Evolutionary conservation across 257 asterid species (phyloP), one percentile per base, ranked within the genome.

Genomic region (Lycium ferocissimum): DNA sequence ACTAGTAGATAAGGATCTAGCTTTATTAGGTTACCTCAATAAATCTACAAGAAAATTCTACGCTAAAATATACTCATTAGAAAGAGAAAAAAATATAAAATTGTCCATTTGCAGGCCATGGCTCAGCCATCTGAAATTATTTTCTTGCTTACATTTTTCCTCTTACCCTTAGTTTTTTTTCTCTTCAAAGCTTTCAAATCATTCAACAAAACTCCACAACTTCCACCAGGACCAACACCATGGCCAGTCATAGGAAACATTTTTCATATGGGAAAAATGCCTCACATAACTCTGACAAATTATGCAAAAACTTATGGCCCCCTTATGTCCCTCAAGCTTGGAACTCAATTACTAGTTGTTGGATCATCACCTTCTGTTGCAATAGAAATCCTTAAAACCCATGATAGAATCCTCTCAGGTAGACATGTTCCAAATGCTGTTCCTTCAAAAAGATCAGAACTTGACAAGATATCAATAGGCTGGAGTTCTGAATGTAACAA

Each of bases 151-250:
- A 35, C 26, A 12, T 7, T 83, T 53, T 57, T 85, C 73, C 26
- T 83, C 37, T 17, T 83, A 26, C 86, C 86, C 14, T 66, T 80
- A 1, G 82, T 88, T 33, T 26, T 75, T 5, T 33, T 88, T 37
- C 14, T 56, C 33, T 69, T 84, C 75, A 86, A 85, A 40, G 37
- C 57, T 20, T 63, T 83, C 82, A 85, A 67, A 26, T 70, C 87
- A 81, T 67, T 79, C 5, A 67, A 80, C 5, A 67, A 80, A 7
- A 13, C 12, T 14, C 80, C 87, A 4, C 86, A 72, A 11, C 89
- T 91, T 70, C 94, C 95, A 45, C 93, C 93, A 35, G 94, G 94
- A 40, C 96, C 96, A 83, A 83, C 83, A 59, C 88, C 92, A 84
- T 90, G 93, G 93, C 93, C 94, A 8, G 14, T 91, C 83, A 2